Conservation (phyloP, 768 basidiomycete species). For the Serendipita sp. region DNA sequence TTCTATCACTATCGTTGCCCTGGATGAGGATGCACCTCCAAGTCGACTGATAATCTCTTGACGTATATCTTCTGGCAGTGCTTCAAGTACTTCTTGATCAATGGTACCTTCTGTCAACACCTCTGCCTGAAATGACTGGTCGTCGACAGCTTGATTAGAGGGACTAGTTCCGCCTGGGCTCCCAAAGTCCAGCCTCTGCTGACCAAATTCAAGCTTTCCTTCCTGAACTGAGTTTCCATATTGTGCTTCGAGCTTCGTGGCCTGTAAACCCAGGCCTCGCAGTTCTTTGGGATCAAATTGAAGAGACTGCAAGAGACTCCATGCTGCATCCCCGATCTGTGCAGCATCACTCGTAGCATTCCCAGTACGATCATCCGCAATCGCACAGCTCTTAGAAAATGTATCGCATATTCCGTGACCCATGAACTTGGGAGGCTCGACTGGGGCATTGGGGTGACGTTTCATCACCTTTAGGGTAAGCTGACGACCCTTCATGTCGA, state of each 20-base stretch:
- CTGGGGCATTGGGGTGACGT: conserved; percentile 67
- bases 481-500: conserved; percentile 53
- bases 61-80: conserved; percentile 52
- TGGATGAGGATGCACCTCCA: conserved; percentile 3
- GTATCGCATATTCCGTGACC: conserved; percentile 78
- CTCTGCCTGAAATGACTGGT: neutral
- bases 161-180: neutral
- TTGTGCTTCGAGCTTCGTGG: conserved; percentile 67
- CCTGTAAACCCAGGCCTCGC: conserved; percentile 83
- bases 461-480: conserved; percentile 83
- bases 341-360: conserved; percentile 56
- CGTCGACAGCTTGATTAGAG: neutral
- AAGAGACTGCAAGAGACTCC: conserved; percentile 56
- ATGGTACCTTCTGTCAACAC: conserved; percentile 25
- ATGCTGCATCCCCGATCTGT: conserved; percentile 60
- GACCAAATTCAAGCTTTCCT: neutral
- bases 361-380: conserved; percentile 31
- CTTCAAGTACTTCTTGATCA: conserved; percentile 52
- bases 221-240: conserved; percentile 19
- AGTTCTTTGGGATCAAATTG: conserved; percentile 71
- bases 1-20: neutral
- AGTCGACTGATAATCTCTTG: conserved; percentile 55
- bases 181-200: neutral
- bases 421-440: conserved; percentile 89
- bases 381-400: conserved; percentile 55